Evolutionary conservation across 176 grass and related monocot genomes (phyloP).

Genomic region (Rhynchospora tenuis): DNA sequence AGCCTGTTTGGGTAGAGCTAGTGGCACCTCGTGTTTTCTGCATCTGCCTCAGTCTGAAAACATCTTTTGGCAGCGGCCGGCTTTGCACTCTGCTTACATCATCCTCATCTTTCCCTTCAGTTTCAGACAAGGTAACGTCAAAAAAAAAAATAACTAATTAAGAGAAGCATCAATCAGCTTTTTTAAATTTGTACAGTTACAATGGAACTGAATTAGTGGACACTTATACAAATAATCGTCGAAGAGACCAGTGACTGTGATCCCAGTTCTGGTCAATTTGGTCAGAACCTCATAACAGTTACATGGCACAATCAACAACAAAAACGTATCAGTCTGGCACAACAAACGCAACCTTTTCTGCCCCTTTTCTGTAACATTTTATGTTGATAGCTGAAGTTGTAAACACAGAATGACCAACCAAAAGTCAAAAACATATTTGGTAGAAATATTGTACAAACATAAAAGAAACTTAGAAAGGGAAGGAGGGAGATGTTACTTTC

Average conservation of each 20-base stretch:
- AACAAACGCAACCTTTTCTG: background rate
- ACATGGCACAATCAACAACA: background rate
- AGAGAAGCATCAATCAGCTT: background rate
- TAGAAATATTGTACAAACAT: background rate
- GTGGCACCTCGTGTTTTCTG: constrained; percentile 46
- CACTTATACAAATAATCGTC: background rate
- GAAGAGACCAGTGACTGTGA: background rate
- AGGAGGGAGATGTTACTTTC: constrained; percentile 36
- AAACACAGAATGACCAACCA: background rate
- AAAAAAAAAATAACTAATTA: background rate
- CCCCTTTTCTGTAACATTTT: background rate
- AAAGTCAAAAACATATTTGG: background rate
- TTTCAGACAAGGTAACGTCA: background rate
- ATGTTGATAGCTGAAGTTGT: background rate
- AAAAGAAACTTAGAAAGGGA: background rate
- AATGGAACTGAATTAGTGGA: background rate
- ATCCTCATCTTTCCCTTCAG: constrained; percentile 80
- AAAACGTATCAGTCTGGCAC: background rate
- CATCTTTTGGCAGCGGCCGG: constrained; percentile 53
- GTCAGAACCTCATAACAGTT: background rate
- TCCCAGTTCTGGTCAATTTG: background rate
- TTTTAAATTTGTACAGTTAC: background rate
- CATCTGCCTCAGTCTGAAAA: constrained; percentile 91
- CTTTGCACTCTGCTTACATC: constrained; percentile 44
- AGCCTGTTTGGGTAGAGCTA: constrained; percentile 57